A percentile compares a stretch with the other conserved stretches of the same genome.
These are phyloP conservation scores for Melastoma malabathricum DNA, from an alignment of 345 rosid species.

Conservation along the genomic window DNA sequence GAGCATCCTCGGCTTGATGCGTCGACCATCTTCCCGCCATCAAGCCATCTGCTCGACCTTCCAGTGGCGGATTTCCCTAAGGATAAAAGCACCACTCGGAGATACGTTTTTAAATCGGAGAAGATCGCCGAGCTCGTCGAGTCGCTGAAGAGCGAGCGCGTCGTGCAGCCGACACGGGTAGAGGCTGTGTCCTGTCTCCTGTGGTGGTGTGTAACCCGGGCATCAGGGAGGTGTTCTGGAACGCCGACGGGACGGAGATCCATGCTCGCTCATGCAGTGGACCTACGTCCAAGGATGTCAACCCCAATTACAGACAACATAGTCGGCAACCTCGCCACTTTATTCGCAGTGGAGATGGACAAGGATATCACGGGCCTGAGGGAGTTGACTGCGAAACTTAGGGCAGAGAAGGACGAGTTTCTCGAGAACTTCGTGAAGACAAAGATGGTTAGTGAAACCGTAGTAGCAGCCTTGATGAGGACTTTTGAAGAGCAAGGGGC, in stretches of 20 bases:
- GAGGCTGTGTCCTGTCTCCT: constrained; percentile 3
- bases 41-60: not conserved
- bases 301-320: constrained; percentile 8
- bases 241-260: not conserved
- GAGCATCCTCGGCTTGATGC: not conserved
- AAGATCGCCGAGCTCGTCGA: not conserved
- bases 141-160: not conserved
- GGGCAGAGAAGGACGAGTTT: constrained; percentile 9
- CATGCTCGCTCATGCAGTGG: constrained; percentile 15
- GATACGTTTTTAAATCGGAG: not conserved
- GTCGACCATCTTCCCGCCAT: constrained; percentile 6
- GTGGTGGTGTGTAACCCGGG: not conserved
- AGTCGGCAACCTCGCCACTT: constrained; percentile 11
- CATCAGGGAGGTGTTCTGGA: not conserved
- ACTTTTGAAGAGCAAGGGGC: constrained; percentile 1
- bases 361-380: constrained; percentile 4
- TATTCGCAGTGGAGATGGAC: constrained; percentile 2
- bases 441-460: not conserved
- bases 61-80: not conserved
- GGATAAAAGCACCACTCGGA: not conserved
- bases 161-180: not conserved
- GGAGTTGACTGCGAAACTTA: constrained; percentile 10
- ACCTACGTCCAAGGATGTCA: constrained; percentile 17
- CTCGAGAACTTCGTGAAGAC: constrained; percentile 1
- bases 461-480: not conserved